Evolutionary conservation across 2,329 filamentous ascomycete species (phyloP).

Genomic region (Cladosporium cucumerinum): DNA sequence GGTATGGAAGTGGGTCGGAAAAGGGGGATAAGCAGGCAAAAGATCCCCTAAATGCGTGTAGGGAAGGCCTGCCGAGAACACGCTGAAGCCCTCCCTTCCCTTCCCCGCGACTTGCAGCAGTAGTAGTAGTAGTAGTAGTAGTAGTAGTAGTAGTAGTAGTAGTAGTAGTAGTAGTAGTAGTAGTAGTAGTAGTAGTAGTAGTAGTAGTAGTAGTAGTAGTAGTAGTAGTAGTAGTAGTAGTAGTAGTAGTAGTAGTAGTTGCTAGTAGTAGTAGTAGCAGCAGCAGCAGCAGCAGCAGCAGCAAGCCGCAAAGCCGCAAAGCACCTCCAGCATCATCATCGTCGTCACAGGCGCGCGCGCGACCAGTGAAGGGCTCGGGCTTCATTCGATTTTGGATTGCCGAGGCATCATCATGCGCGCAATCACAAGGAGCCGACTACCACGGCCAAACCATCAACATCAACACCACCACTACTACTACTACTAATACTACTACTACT

Average conservation of each 20-base stretch:
- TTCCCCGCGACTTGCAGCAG: not conserved
- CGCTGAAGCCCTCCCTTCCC: not conserved
- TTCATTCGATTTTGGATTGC: not conserved
- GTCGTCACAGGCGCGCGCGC: not conserved
- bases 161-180: too few relatives aligned
- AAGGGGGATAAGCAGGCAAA: slow-evolving; percentile 15
- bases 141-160: too few relatives aligned
- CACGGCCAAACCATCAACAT: not conserved
- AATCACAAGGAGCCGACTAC: slow-evolving; percentile 8
- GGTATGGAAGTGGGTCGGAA: slow-evolving; percentile 8
- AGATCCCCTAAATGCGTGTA: not conserved
- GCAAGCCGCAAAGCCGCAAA: not conserved
- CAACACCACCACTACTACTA: not conserved
- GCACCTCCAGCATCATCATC: not conserved
- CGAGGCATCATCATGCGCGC: slow-evolving; percentile 6
- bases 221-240: too few relatives aligned
- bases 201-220: too few relatives aligned
- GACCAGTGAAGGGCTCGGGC: not conserved
- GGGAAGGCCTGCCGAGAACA: not conserved
- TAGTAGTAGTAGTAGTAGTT: too few relatives aligned
- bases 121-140: too few relatives aligned
- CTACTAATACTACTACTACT: not conserved
- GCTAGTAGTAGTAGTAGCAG: too few relatives aligned
- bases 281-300: not conserved
- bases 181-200: too few relatives aligned